Evolutionary conservation across 2,329 filamentous ascomycete species (phyloP), one percentile per base, ranked within the genome.

Genomic region (Colletotrichum spaethianum): DNA sequence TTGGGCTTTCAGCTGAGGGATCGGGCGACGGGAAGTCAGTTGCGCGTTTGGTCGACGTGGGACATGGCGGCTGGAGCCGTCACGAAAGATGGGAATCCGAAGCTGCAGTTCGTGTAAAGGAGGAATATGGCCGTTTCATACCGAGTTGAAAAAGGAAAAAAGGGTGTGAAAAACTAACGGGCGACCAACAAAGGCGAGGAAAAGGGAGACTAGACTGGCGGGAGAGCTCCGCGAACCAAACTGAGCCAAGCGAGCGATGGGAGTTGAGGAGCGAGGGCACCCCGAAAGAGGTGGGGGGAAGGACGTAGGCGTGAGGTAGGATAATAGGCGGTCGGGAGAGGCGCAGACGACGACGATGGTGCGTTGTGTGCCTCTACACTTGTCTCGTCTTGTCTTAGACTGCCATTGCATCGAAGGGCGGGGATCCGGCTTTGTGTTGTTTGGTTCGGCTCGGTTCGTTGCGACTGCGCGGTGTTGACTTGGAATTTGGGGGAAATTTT

Each of bases 321-420:
- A 36, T 2, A 36, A 11, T 11, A 64, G 44, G 60, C 38, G 48
- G 40, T 48, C 63, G 67, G 67, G 40, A 62, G 48, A 62, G 68
- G 53, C 53, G 67, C 52, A 70, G 40, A 60, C 65, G 60, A 69
- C 40, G 52, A 42, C 26, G 26, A n/a, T 36, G 31, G 40, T n/a
- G n/a, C 44, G 50, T 33, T 44, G 23, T 23, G 60, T 38, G 59
- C 50, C 42, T 26, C 12, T 12, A 18, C 33, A 55, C 46, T 55
- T 56, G 63, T 61, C 57, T 71, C 64, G 40, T 62, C 56, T 71
- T 57, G 68, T 68, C 68, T 63, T 62, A 50, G 68, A 50, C 55
- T 50, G 63, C n/a, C 50, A 48, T 63, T 40, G 53, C 53, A 26
- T 38, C 53, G 59, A 57, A 38, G 57, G 48, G 60, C 38, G 52